Percentiles rank a stretch among this genome's conserved stretches.
Conservation (phyloP, 768 basidiomycete species). For the Trametes villosa region DNA sequence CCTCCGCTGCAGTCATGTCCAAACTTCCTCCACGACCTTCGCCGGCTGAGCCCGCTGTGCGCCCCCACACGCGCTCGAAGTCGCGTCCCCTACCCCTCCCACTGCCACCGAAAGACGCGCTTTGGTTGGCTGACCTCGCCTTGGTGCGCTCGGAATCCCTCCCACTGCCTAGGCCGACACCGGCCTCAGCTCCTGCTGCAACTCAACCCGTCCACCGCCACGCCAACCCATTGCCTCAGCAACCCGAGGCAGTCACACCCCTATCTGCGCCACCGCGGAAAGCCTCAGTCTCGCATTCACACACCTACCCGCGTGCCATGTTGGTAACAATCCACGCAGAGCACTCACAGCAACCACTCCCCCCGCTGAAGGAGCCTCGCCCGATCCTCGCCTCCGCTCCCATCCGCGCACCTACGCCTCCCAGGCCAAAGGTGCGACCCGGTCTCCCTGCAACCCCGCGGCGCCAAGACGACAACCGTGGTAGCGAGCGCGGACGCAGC, state of each 20-base stretch:
- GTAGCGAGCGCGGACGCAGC: conserved; percentile 3
- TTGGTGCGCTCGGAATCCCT: conserved; percentile 7
- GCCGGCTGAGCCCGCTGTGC: not conserved
- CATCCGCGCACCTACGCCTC: conserved; percentile 13
- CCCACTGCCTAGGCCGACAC: not conserved
- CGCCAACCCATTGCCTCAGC: not conserved
- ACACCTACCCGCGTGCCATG: not conserved
- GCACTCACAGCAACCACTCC: not conserved
- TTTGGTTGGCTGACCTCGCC: not conserved
- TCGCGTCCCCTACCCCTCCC: conserved; percentile 5
- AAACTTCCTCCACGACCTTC: conserved; percentile 4
- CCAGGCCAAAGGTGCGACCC: not conserved
- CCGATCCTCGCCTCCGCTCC: conserved; percentile 2
- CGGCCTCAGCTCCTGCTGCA: conserved; percentile 2
- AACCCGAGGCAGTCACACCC: not conserved
- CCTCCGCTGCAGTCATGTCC: not conserved
- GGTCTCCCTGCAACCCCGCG: conserved; percentile 11
- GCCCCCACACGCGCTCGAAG: not conserved
- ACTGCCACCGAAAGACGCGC: conserved; percentile 1
- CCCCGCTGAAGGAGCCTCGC: not conserved
- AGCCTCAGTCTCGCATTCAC: not conserved
- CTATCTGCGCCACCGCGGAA: not conserved
- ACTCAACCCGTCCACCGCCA: not conserved
- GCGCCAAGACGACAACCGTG: conserved; percentile 1
- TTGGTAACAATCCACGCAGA: not conserved